Evolutionary conservation across 202 grass and related monocot species (phyloP), one percentile per base, ranked within the genome.

Genomic region (Musa balbisiana): DNA sequence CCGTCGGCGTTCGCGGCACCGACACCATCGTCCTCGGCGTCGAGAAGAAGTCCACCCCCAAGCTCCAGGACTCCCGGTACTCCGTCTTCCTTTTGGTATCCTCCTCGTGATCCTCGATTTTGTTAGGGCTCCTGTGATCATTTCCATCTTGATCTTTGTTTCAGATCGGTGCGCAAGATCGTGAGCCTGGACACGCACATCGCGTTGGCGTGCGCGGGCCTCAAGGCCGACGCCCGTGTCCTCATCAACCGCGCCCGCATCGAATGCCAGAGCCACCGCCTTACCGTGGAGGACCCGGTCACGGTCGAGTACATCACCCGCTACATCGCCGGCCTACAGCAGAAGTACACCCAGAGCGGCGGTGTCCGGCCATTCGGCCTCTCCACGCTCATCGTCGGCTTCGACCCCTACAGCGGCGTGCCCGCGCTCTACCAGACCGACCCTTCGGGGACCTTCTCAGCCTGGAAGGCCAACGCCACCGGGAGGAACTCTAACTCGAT

Each of bases 261-360:
- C 13, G 90, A 97, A 88, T 97, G 90, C 86, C 90, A 97, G 90
- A 91, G 88, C 84, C 93, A 97, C 79, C 88, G 93, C 0, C 87
- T 97, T 71, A 97, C 93, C 51, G 88, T 91, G 52, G 87, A 93
- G 82, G 93, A 97, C 67, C 84, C 93, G 21, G 93, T 93, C 77
- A 97, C 90, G 70, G 93, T 97, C 62, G 93, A 93, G 84, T 97
- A 97, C 81, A 93, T 97, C 71, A 97, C 91, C 0, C 88, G 94
- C 76, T 93, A 93, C 88, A 93, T 98, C 85, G 94, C 94, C 11
- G 91, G 94, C 2, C 87, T 98, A 75, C 94, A 98, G 85, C 91
- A 98, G 79, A 98, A 93, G 84, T 98, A 93, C 79, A 98, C 94
- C 1, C 94, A 98, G 74, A 93, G 90, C 59, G 88, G 91, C 0